Evolutionary conservation across 1,139 yeast species (phyloP), one percentile per base, ranked within the genome.

Genomic region (Yamadazyma pseudoaaseri): DNA sequence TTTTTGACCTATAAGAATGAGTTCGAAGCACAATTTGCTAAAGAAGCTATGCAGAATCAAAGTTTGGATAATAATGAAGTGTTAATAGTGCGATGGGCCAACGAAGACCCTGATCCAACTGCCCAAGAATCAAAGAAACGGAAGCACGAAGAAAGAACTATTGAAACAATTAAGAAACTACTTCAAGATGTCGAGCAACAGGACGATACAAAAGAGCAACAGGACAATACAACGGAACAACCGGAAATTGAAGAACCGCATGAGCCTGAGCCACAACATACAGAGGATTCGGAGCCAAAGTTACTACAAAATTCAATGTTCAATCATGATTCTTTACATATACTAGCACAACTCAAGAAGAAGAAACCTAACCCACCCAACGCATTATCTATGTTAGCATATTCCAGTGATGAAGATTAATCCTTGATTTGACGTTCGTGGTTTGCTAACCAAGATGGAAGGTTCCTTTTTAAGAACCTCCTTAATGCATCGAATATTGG

Each of bases 31-130:
- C 97, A 90, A 56, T 90, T 90, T 66, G 96, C 96, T 1, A 86
- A 86, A 51, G 97, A 89, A 54, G 95, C 95, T 2, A 85, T 89
- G 95, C 76, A 81, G 28, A 79, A 81, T 36, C 97, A 92, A 53
- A 72, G 86, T 5, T 58, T 90, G 18, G 65, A 63, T 16, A 79
- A 73, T 7, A 70, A 76, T 31, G 95, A 86, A 41, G 70, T 85
- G 0, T 54, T 90, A 34, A 73, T 71, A 42, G 76, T 90, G 2
- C 72, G 89, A 42, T 92, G 97, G 97, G 96, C 97, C 0, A 80
- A 77, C 38, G 92, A 83, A 36, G 96, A 86, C 53, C 95, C 95
- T 0, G 83, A 81, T 48, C 94, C 94, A 0, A 65, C 62, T 3
- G 84, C 92, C 0, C 73, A 74, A 45, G 62, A 62, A 30, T 62